Conservation (phyloP, 1,284 basidiomycete species). For the Naganishia sp. region DNA sequence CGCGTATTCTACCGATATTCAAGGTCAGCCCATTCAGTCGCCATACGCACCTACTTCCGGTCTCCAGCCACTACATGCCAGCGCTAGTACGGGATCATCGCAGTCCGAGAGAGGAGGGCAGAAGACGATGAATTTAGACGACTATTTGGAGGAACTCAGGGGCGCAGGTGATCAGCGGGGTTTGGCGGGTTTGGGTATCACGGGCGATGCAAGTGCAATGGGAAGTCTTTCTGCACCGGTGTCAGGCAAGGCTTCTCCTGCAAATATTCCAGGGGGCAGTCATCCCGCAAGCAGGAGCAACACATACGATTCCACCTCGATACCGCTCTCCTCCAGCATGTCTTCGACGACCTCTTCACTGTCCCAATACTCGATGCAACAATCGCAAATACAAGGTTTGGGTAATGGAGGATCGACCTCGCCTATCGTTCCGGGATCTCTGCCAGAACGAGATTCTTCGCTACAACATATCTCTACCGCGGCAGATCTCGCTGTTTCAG, state of each 20-base stretch:
- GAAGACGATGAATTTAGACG: conserved; percentile 18
- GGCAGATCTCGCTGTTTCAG: neutral
- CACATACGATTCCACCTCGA: conserved; percentile 3
- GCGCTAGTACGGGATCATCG: neutral
- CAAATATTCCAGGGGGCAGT: neutral
- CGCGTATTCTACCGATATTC: conserved; percentile 18
- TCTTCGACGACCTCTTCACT: conserved; percentile 21
- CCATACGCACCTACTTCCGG: neutral
- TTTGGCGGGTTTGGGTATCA: conserved; percentile 7
- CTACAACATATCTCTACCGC: neutral
- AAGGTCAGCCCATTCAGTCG: conserved; percentile 20
- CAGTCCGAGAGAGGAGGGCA: neutral
- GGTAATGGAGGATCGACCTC: neutral
- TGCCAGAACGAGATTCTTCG: conserved; percentile 23
- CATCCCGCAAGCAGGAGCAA: conserved; percentile 1
- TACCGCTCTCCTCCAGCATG: conserved; percentile 25
- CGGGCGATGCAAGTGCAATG: conserved; percentile 2
- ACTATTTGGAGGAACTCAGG: conserved; percentile 15
- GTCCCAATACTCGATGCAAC: conserved; percentile 19
- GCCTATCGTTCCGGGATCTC: neutral
- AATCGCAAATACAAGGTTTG: neutral
- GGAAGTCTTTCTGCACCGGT: neutral
- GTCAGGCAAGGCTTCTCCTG: conserved; percentile 1
- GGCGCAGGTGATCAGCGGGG: conserved; percentile 1
- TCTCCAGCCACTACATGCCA: neutral